A percentile compares a stretch with the other conserved stretches of the same genome.
These are phyloP conservation scores for Backusella mclennaniae DNA, from an alignment of 192 early-diverging fungal genomes.

Conservation along the genomic window DNA sequence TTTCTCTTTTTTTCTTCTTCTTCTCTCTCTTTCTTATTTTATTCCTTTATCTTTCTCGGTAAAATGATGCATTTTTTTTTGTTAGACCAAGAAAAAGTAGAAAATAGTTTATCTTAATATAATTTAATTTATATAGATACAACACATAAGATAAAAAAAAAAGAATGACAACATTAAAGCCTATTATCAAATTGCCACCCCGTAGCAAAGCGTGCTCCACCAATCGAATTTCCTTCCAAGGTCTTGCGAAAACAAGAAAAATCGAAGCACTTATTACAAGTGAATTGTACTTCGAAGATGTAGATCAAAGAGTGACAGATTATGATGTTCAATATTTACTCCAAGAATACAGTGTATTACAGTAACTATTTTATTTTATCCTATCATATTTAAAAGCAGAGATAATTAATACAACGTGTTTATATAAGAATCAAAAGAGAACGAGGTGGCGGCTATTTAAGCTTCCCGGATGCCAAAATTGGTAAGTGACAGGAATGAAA, in stretches of 20 bases:
- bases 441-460: conserved; percentile 23
- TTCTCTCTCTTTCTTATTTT: background rate
- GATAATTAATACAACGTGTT: conserved; percentile 8
- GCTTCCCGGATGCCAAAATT: conserved; percentile 21
- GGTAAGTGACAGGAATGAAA: conserved; percentile 15
- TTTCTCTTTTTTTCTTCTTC: background rate
- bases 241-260: background rate
- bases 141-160: background rate
- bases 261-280: background rate
- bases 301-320: background rate
- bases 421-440: conserved; percentile 18
- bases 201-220: conserved; percentile 15
- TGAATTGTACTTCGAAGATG: conserved; percentile 10
- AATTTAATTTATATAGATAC: background rate
- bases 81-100: background rate
- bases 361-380: conserved; percentile 14
- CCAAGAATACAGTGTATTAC: conserved; percentile 1
- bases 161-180: conserved; percentile 1
- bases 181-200: conserved; percentile 10
- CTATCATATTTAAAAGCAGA: conserved; percentile 5
- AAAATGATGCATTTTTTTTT: background rate
- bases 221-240: background rate
- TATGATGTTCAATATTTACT: conserved; percentile 7
- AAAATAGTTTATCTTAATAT: background rate
- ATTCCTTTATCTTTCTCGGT: background rate